Percentiles rank a stretch among this genome's conserved stretches.
Evolutionary conservation across 306 rosid species (phyloP).

Genomic region (Quercus cerris): DNA sequence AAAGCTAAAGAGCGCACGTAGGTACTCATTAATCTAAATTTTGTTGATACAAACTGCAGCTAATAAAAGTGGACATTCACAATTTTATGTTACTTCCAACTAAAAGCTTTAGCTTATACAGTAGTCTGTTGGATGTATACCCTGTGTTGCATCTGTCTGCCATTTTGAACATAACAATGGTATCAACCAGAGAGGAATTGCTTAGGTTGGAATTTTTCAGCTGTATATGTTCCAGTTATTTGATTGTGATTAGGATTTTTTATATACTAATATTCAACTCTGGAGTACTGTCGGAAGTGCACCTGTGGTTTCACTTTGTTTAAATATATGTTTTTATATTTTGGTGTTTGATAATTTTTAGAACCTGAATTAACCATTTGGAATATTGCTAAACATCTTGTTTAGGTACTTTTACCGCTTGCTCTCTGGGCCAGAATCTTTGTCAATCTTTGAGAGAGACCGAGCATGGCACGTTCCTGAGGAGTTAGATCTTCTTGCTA

Average conservation of each 20-base stretch:
- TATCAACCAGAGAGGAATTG: neutral
- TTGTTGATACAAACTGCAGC: neutral
- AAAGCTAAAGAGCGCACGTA: constrained; percentile 96
- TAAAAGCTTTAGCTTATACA: neutral
- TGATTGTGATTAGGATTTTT: neutral
- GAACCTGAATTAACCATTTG: constrained; percentile 2
- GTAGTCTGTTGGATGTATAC: neutral
- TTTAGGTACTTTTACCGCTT: constrained; percentile 84
- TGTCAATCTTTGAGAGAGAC: constrained; percentile 80
- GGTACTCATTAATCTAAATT: constrained; percentile 37
- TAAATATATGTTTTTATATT: neutral
- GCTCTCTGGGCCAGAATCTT: constrained; percentile 72
- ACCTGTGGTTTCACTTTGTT: neutral
- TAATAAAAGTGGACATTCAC: neutral
- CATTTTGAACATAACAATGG: neutral
- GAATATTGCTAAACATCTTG: neutral
- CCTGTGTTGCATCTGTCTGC: neutral
- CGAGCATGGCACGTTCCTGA: constrained; percentile 88
- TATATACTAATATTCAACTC: neutral
- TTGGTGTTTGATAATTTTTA: constrained; percentile 5
- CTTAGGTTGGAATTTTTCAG: neutral
- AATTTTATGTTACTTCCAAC: neutral
- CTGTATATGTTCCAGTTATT: neutral
- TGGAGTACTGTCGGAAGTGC: neutral
- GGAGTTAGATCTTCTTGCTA: constrained; percentile 69